A percentile compares a stretch with the other conserved stretches of the same genome.
phyloP scores from a whole-genome alignment of 352 stramenopile species.

The Saprolegnia parasitica region DNA sequence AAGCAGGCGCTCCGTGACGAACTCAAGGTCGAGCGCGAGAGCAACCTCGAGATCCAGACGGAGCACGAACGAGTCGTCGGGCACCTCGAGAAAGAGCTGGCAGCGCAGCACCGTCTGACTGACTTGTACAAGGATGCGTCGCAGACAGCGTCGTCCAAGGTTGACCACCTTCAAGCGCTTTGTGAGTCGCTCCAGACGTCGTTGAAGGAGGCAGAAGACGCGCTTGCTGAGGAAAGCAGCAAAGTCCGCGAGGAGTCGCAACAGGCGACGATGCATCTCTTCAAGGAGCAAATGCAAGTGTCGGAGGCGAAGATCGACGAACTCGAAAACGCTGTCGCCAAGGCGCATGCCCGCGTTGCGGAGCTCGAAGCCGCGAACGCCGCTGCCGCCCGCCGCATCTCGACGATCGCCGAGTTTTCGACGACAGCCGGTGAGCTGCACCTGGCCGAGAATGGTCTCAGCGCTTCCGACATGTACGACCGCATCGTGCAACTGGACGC shows the following conservation, averaged over 20 bases:
- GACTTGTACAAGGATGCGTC: constrained; percentile 71
- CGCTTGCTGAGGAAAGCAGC: constrained; percentile 45
- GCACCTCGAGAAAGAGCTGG: constrained; percentile 60
- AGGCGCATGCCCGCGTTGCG: constrained; percentile 37
- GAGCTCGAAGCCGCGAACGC: constrained; percentile 24
- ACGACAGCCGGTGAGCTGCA: constrained; percentile 56
- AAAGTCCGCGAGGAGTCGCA: constrained; percentile 49
- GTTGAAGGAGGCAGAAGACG: constrained; percentile 56
- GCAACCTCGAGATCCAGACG: constrained; percentile 40
- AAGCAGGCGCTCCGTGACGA: constrained; percentile 56
- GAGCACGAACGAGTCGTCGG: constrained; percentile 58
- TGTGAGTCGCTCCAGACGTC: constrained; percentile 55
- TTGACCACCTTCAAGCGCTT: constrained; percentile 51
- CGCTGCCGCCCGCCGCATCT: not conserved
- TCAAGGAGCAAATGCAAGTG: constrained; percentile 54
- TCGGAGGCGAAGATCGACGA: constrained; percentile 53
- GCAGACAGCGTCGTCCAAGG: constrained; percentile 45
- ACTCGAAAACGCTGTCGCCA: constrained; percentile 50
- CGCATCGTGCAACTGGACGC: constrained; percentile 86
- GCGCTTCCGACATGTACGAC: constrained; percentile 86
- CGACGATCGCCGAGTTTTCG: constrained; percentile 51
- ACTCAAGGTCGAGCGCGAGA: constrained; percentile 41
- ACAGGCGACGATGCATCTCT: constrained; percentile 65
- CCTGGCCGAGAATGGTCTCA: constrained; percentile 58
- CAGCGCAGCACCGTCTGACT: constrained; percentile 56